Percentiles rank a stretch among this genome's conserved stretches.
These are phyloP conservation scores for Coemansia sp. DNA, from an alignment of 371 early-diverging fungal genomes.

Conservation along the genomic window DNA sequence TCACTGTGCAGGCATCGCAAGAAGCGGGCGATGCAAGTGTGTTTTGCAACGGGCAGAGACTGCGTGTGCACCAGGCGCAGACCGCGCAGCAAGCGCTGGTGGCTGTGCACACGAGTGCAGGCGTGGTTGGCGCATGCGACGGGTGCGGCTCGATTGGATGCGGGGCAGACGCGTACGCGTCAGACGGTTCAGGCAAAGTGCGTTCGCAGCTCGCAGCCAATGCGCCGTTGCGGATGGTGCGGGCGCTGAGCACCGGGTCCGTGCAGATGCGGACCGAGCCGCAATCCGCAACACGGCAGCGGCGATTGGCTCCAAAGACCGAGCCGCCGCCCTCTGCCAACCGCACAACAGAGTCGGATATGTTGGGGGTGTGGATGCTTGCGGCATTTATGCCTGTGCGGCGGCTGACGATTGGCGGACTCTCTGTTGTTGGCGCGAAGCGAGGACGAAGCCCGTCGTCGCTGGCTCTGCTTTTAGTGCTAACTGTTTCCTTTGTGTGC, in stretches of 20 bases:
- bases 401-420: slow-evolving; percentile 26
- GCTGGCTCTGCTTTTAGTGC: slow-evolving; percentile 16
- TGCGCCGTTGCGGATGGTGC: neutral
- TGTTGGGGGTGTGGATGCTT: neutral
- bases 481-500: slow-evolving; percentile 1
- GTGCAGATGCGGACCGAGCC: neutral
- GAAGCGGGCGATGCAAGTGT: neutral
- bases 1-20: slow-evolving; percentile 7
- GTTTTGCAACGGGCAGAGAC: slow-evolving; percentile 36
- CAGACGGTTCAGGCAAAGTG: neutral
- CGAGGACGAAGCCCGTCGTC: slow-evolving; percentile 5
- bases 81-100: slow-evolving; percentile 20
- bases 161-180: neutral
- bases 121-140: slow-evolving; percentile 8
- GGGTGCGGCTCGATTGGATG: slow-evolving; percentile 26
- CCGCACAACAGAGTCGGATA: neutral
- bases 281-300: neutral
- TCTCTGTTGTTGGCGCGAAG: neutral
- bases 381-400: slow-evolving; percentile 43
- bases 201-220: neutral
- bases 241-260: neutral
- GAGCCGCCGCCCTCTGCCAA: neutral
- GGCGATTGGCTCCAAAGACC: slow-evolving; percentile 1
- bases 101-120: slow-evolving; percentile 16
- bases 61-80: slow-evolving; percentile 28